Evolutionary conservation across 2,329 filamentous ascomycete genomes (phyloP), one percentile per base, ranked within the genome.

Genomic region (Hymenoscyphus fructigenus): DNA sequence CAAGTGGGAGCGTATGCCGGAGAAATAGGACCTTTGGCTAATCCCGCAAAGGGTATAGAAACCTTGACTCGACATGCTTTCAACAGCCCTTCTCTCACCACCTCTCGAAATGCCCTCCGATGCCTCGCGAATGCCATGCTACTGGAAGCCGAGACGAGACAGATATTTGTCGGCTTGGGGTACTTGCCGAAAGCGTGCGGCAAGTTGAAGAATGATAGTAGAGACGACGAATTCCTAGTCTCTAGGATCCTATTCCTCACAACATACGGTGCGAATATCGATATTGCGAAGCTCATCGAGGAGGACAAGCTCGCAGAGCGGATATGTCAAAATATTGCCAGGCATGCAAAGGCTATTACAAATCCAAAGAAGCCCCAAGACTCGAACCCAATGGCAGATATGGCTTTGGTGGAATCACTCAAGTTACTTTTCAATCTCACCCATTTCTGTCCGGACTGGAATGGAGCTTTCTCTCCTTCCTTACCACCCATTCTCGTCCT

Each of bases 401-500:
- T 94, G 86, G 92, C 93, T 0, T 82, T 98, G 44, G 83, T 83
- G 9, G 94, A 98, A 76, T 94, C 91, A 0, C 80, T 95, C 59
- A 97, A 96, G 74, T 83, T 98, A 50, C 79, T 96, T 60, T 98
- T 96, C 82, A 97, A 97, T 76, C 82, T 97, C 61, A 91, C 90
- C 1, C 88, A 93, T 71, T 88, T 88, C 72, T 90, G 89, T 72
- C 86, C 88, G 3, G 82, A 88, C 53, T 82, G 89, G 29, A 78
- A 80, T 4, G 76, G 80, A 0, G 78, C 81, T 0, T 96, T 97
- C 74, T 86, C 86, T 1, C 79, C 84, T 26, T 87, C 89, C 2
- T 83, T 96, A 53, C 84, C 88, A 12, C 83, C 87, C 65, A 85
- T 98, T 32, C 81, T 93, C 64, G 84, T 85, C 56, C 84, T 97